phyloP scores from a whole-genome alignment of 2,329 filamentous ascomycete species.

The Colletotrichum viniferum region DNA sequence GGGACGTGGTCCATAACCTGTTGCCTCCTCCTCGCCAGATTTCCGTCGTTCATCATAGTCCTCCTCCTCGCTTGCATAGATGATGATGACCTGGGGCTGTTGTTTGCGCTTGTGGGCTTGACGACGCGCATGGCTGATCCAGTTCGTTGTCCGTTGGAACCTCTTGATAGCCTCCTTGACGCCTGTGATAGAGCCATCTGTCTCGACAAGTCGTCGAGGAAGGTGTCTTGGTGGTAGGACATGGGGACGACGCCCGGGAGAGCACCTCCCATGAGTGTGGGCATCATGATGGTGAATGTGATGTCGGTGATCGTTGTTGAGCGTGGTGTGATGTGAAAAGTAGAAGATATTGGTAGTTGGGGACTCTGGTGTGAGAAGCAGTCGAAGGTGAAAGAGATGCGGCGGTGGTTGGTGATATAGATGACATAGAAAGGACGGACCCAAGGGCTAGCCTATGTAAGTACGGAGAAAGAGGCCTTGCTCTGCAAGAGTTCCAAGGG shows the following conservation, averaged over 20 bases:
- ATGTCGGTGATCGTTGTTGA: background rate
- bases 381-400: background rate
- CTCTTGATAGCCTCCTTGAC: conserved; percentile 52
- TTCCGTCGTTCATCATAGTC: conserved; percentile 58
- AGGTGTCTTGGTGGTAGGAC: conserved; percentile 43
- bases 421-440: conserved; percentile 18
- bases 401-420: conserved; percentile 13
- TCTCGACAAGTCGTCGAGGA: conserved; percentile 56
- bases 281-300: conserved; percentile 33
- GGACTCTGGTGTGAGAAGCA: background rate
- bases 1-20: conserved; percentile 50
- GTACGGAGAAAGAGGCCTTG: conserved; percentile 24
- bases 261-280: conserved; percentile 36
- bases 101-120: conserved; percentile 72
- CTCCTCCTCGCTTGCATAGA: conserved; percentile 55
- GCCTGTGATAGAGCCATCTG: conserved; percentile 55
- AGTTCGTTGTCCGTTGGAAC: conserved; percentile 53
- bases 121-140: conserved; percentile 61
- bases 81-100: conserved; percentile 66
- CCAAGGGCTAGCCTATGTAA: conserved; percentile 31
- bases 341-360: background rate
- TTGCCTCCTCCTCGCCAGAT: conserved; percentile 49
- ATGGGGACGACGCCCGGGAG: conserved; percentile 32
- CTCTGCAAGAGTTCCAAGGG: conserved; percentile 30
- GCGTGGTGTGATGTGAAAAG: background rate